Evolutionary conservation across 2,329 filamentous ascomycete species (phyloP).

Genomic region (Cercospora brassicicola): DNA sequence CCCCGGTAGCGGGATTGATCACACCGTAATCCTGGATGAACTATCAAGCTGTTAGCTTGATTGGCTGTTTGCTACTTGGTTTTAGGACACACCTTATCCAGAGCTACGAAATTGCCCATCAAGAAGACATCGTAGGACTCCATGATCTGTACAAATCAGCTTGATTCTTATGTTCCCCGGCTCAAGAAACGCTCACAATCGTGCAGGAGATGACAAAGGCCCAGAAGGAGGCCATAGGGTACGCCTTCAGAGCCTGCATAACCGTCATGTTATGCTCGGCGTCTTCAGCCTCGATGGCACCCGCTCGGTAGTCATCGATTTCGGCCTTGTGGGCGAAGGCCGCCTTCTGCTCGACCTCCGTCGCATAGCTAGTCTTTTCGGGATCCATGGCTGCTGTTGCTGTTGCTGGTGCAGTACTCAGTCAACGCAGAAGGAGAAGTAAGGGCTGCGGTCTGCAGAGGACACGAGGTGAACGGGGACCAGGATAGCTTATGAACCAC

Average conservation of each 20-base stretch:
- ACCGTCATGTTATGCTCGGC: conserved; percentile 54
- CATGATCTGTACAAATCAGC: conserved; percentile 56
- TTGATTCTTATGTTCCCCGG: conserved; percentile 11
- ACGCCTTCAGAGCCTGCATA: conserved; percentile 51
- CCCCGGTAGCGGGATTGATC: conserved; percentile 25
- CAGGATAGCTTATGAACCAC: background rate
- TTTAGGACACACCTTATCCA: conserved; percentile 29
- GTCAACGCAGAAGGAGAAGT: background rate
- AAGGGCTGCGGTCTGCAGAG: background rate
- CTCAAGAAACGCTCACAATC: conserved; percentile 49
- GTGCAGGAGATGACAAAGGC: conserved; percentile 58
- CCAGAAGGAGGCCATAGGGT: conserved; percentile 57
- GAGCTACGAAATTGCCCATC: conserved; percentile 60
- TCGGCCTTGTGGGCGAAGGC: conserved; percentile 22
- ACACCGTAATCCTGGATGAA: conserved; percentile 49
- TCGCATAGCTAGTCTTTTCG: background rate
- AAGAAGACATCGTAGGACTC: conserved; percentile 65
- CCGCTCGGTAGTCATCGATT: conserved; percentile 49
- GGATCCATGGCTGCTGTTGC: background rate
- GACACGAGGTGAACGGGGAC: background rate
- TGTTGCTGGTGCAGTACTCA: background rate
- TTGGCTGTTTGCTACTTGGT: background rate
- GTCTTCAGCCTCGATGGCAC: conserved; percentile 60
- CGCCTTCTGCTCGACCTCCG: conserved; percentile 9
- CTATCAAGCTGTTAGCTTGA: background rate